phyloP scores from a whole-genome alignment of 768 basidiomycete genomes.

The Tulasnella sp. region DNA sequence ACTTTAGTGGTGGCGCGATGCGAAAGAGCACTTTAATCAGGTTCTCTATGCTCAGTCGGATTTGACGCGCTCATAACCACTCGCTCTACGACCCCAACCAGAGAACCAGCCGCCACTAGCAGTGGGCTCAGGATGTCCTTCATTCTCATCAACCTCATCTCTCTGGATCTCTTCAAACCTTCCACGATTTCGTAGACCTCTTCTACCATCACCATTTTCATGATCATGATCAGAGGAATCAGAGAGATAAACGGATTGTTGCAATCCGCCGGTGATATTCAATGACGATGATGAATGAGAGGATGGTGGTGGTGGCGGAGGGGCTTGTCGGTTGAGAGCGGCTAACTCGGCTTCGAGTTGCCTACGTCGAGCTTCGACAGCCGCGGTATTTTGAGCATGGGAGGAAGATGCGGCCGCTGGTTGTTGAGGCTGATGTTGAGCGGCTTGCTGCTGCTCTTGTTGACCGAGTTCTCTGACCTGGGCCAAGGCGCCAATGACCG shows the following conservation, averaged over 20 bases:
- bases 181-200: neutral
- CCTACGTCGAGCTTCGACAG: constrained; percentile 32
- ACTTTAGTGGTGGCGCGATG: neutral
- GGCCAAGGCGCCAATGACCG: constrained; percentile 52
- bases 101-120: neutral
- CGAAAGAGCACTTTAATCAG: neutral
- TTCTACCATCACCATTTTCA: neutral
- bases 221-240: too few relatives aligned
- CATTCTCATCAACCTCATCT: constrained; percentile 6
- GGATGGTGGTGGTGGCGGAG: neutral
- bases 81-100: neutral
- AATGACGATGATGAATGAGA: constrained; percentile 1
- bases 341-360: constrained; percentile 50
- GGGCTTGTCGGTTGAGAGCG: constrained; percentile 24
- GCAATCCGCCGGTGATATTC: neutral
- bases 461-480: constrained; percentile 31
- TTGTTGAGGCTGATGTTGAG: constrained; percentile 19
- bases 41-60: neutral
- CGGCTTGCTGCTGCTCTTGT: constrained; percentile 34
- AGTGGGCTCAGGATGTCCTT: neutral
- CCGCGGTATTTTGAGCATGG: neutral
- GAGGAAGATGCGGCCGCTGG: neutral
- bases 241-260: neutral
- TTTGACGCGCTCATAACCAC: neutral
- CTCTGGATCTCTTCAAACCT: constrained; percentile 8